phyloP scores from a whole-genome alignment of 371 early-diverging fungal genomes.

The Mucor velutinosus region DNA sequence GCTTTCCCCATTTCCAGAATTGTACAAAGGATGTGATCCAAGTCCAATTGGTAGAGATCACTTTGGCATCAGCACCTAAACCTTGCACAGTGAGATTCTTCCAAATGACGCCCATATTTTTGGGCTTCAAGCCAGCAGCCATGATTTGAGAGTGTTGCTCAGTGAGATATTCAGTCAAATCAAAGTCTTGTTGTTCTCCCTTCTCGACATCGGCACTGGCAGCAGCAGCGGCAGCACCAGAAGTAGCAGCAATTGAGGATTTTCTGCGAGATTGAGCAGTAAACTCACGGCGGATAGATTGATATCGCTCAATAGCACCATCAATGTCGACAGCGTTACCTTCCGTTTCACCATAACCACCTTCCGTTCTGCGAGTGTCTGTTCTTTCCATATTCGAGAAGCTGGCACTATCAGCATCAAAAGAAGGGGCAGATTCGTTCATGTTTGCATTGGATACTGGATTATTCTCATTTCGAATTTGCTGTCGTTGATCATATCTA shows the following conservation, averaged over 20 bases:
- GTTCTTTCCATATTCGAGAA: neutral
- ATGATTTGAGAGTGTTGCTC: conserved; percentile 19
- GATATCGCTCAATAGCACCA: conserved; percentile 33
- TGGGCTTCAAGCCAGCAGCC: conserved; percentile 43
- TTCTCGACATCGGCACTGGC: neutral
- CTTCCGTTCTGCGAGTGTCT: conserved; percentile 15
- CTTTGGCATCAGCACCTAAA: conserved; percentile 37
- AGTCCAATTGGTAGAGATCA: conserved; percentile 20
- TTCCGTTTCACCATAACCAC: conserved; percentile 37
- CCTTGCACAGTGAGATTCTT: conserved; percentile 44
- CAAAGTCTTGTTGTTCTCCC: conserved; percentile 15
- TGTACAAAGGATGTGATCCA: conserved; percentile 6
- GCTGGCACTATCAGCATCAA: neutral
- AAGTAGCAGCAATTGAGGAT: neutral
- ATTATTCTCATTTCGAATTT: neutral
- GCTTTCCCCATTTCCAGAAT: conserved; percentile 34
- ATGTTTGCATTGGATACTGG: neutral
- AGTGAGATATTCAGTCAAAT: conserved; percentile 23
- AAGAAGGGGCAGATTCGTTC: neutral
- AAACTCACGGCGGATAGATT: conserved; percentile 39
- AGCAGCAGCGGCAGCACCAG: conserved; percentile 1
- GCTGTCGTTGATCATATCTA: conserved; percentile 4
- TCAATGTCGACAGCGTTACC: conserved; percentile 49
- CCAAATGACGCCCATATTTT: conserved; percentile 53
- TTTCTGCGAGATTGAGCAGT: conserved; percentile 34